phyloP scores from a whole-genome alignment of 208 protist species.

The Wallacemonas sp. region DNA sequence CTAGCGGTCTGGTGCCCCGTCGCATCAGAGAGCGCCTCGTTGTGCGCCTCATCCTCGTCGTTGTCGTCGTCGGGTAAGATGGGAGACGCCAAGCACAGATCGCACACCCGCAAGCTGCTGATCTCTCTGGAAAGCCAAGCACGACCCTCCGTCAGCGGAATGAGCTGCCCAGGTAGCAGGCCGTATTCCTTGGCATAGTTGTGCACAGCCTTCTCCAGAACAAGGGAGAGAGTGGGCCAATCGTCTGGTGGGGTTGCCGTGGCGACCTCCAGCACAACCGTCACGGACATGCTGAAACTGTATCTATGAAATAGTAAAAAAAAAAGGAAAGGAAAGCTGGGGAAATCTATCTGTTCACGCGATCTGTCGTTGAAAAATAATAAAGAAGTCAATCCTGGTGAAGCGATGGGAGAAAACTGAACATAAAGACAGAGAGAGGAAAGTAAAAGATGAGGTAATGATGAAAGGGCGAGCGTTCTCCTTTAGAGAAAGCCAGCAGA shows the following conservation, averaged over 20 bases:
- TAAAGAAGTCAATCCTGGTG: too few species aligned
- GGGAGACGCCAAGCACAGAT: background rate
- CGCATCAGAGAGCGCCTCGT: background rate
- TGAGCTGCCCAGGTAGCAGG: background rate
- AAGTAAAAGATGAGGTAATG: too few species aligned
- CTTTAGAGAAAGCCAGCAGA: too few species aligned
- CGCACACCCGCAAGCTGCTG: conserved; percentile 3
- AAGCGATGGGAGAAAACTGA: too few species aligned
- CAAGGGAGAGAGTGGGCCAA: conserved; percentile 41
- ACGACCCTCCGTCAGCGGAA: conserved; percentile 1
- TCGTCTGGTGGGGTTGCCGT: conserved; percentile 27
- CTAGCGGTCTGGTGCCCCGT: too few species aligned
- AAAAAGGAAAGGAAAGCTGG: too few species aligned
- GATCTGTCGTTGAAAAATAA: too few species aligned
- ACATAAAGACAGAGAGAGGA: background rate
- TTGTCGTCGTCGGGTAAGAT: background rate
- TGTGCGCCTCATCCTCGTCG: background rate
- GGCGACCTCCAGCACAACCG: conserved; percentile 55
- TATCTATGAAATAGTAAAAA: too few species aligned
- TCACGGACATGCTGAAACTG: background rate
- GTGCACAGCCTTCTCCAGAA: conserved; percentile 16
- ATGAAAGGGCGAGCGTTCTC: too few species aligned
- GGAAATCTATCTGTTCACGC: background rate
- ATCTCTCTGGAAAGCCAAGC: conserved; percentile 3
- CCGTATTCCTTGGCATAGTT: background rate